A percentile compares a stretch with the other conserved stretches of the same genome.
Conservation (phyloP, 345 rosid genomes). For the Gossypium stocksii region DNA sequence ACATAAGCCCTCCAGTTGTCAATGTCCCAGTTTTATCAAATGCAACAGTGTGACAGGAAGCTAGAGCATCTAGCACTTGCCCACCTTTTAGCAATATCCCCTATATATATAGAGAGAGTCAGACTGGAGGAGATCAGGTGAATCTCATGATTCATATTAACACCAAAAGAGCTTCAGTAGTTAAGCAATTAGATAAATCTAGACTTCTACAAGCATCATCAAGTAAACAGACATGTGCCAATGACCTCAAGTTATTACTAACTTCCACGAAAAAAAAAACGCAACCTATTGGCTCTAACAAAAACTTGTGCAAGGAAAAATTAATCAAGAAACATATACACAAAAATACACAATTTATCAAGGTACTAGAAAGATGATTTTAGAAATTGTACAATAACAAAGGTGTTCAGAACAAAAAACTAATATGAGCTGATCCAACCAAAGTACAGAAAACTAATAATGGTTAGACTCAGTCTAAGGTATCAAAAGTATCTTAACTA, state of each 20-base stretch:
- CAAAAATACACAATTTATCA: background rate
- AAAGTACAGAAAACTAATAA: background rate
- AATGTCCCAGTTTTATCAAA: slow-evolving; percentile 99
- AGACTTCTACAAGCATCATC: background rate
- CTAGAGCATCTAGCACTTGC: slow-evolving; percentile 88
- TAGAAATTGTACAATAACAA: background rate
- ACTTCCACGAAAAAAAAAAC: background rate
- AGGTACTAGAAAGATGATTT: background rate
- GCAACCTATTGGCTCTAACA: background rate
- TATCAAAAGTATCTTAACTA: background rate
- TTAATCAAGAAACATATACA: background rate
- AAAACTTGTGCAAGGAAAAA: background rate
- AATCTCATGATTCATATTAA: background rate
- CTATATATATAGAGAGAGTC: slow-evolving; percentile 30
- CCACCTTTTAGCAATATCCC: slow-evolving; percentile 97
- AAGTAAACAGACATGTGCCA: background rate
- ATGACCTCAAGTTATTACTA: background rate
- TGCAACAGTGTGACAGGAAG: slow-evolving; percentile 87
- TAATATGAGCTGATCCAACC: background rate
- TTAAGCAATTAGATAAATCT: background rate
- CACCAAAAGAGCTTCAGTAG: background rate
- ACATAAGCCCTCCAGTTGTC: slow-evolving; percentile 92
- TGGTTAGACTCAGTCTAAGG: background rate
- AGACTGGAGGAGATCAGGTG: background rate
- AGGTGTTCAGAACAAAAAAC: background rate